phyloP scores from a whole-genome alignment of 306 rosid genomes.

The Fagus sylvatica region DNA sequence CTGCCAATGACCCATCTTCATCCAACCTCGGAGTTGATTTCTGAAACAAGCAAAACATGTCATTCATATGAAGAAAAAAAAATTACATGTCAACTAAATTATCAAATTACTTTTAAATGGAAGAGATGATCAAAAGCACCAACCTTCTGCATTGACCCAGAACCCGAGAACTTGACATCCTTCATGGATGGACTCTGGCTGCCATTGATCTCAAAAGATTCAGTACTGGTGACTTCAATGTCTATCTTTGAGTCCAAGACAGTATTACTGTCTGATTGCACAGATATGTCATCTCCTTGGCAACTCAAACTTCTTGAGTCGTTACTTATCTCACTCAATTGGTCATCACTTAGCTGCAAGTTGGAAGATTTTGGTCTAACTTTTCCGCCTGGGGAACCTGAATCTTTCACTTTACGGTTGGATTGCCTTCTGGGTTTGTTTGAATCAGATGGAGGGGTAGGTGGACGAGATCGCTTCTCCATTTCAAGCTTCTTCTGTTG shows the following conservation, averaged over 20 bases:
- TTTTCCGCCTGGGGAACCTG: constrained; percentile 56
- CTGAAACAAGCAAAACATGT: constrained; percentile 39
- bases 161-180: constrained; percentile 40
- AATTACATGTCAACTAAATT: constrained; percentile 16
- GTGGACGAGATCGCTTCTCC: constrained; percentile 70
- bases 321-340: constrained; percentile 63
- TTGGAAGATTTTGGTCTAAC: constrained; percentile 46
- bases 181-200: constrained; percentile 49
- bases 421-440: constrained; percentile 60
- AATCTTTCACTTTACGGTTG: constrained; percentile 47
- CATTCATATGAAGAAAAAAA: constrained; percentile 4
- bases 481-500: constrained; percentile 71
- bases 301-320: constrained; percentile 57
- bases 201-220: constrained; percentile 37
- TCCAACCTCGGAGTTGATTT: constrained; percentile 45
- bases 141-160: constrained; percentile 58
- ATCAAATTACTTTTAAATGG: constrained; percentile 11
- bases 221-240: constrained; percentile 53
- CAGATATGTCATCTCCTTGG: constrained; percentile 60
- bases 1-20: constrained; percentile 51
- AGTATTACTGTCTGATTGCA: constrained; percentile 40
- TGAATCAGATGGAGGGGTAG: constrained; percentile 57
- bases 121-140: constrained; percentile 33
- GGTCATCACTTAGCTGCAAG: constrained; percentile 55
- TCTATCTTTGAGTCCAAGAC: constrained; percentile 41